Base-by-base conservation (phyloP, 2,329 filamentous ascomycete genomes). In the Plectosphaerella cucumerina region DNA sequence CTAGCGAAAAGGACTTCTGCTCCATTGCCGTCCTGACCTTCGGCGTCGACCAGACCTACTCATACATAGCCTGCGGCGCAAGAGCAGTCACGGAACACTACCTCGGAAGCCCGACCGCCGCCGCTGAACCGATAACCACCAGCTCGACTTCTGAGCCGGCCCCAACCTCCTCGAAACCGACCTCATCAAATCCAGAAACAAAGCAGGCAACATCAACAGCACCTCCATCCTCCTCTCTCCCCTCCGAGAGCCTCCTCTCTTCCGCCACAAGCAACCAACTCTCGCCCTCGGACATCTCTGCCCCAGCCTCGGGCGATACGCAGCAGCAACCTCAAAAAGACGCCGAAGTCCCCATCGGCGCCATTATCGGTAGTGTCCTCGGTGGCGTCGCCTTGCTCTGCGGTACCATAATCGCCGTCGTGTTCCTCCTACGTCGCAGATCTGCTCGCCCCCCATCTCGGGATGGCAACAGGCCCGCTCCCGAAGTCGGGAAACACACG, bases 331-430 rank as follows among this genome's bases (percentile, higher is more conserved):
- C 42, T 26, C 35, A 15, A n/a, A 52, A 34, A 15, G 17, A 50
- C 12, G 42, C 46, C 18, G 59, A 55, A 17, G 60, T 63, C 10
- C 62, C 64, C 47, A 60, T 70, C n/a, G 74, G 70, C 6, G 65
- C 72, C 17, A 76, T 78, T 43, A 71, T 63, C 11, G 74, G 74
- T 14, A 73, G 73, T 20, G 64, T 66, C 6, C 70, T 76, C 18
- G 74, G 73, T 18, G 74, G 74, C 15, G 66, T 74, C 5, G 69
- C 61, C 2, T 65, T 58, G 20, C 56, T 77, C 22, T 66, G 60
- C 4, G 58, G 77, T n/a, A 60, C 76, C 37, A 65, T 63, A 20
- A 54, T 67, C 5, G 68, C 58, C 10, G 60, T 64, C 44, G 75
- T 72, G 59, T 68, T 75, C 55, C 58, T 75, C 18, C 49, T 73